A percentile compares a stretch with the other conserved stretches of the same genome.
These are phyloP conservation scores for Aspergillus fumigatus DNA, from an alignment of 2,329 filamentous ascomycete genomes.

Conservation along the genomic window DNA sequence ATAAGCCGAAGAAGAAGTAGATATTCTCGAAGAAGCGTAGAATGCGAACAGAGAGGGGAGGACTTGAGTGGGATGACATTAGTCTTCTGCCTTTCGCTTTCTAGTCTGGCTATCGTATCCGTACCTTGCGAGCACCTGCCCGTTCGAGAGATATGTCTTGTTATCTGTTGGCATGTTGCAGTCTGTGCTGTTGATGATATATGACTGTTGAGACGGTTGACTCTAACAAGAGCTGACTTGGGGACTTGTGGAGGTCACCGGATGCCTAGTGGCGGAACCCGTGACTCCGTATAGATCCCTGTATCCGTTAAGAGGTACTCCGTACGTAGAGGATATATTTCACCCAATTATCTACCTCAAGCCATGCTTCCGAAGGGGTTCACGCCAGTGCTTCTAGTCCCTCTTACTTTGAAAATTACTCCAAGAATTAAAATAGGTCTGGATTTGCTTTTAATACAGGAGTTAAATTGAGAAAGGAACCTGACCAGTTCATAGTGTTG, in stretches of 20 bases:
- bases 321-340: no score
- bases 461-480: neutral
- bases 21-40: conserved; percentile 37
- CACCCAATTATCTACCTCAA: neutral
- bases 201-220: neutral
- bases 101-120: conserved; percentile 17
- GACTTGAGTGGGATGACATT: conserved; percentile 25
- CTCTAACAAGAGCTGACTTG: conserved; percentile 5
- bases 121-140: conserved; percentile 35
- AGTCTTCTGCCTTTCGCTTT: neutral
- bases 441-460: neutral
- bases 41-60: conserved; percentile 42
- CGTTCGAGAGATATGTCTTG: conserved; percentile 38
- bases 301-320: no score
- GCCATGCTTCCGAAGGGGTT: neutral
- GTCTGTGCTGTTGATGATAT: neutral
- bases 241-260: neutral
- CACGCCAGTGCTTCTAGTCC: neutral
- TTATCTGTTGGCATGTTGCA: conserved; percentile 31
- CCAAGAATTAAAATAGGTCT: no score
- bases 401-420: neutral
- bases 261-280: conserved; percentile 6
- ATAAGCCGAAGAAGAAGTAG: conserved; percentile 47
- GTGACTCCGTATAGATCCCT: conserved; percentile 7
- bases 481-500: neutral